Base-by-base conservation (phyloP, 2,329 filamentous ascomycete species). In the Chalaropsis ovoidea region DNA sequence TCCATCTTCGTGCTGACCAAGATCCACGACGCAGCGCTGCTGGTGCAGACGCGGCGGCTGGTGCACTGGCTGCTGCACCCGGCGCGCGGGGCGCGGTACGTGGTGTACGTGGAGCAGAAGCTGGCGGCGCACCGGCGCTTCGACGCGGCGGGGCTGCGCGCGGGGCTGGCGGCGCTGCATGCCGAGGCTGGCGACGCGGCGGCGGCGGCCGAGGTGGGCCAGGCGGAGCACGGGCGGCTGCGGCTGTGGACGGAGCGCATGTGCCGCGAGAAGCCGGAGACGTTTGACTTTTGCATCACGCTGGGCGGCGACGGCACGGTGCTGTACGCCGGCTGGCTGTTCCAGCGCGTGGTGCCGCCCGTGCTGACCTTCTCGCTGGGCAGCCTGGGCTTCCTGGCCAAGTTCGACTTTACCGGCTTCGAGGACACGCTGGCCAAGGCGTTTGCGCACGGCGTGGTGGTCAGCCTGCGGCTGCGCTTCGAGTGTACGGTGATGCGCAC, bases 241-340 rank as follows among this genome's bases (percentile, higher is more conserved):
- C 84, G 85, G 67, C 95, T 87, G 75, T 99, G 94, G 94, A 86
- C 87, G 56, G 84, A 88, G 68, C 81, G 86, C 65, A 85, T 96
- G 72, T 95, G 91, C 70, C 81, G 82, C 61, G 80, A 84, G 49
- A 82, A 86, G 67, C 93, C 93, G 3, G 90, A 96, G 71, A 87
- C 85, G 0, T 96, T 97, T 73, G 94, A 99, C 75, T 95, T 99
- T 72, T 86, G 95, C 63, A 84, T 99, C 60, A 95, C 93, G 0
- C 82, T 96, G 2, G 92, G 91, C 61, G 94, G 94, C 13, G 94
- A 99, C 73, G 94, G 94, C n/a, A 99, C 94, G 0, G 93, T 99
- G 6, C 79, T 99, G 11, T 97, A 96, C 73, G 89, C 93, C 3
- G 95, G 90, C 72, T 97, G 93, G 92, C 80, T 99, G 0, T 99